Percentiles rank a stretch among this genome's conserved stretches.
Conservation (phyloP, 1,284 basidiomycete species). For the Ustilago trichophora region DNA sequence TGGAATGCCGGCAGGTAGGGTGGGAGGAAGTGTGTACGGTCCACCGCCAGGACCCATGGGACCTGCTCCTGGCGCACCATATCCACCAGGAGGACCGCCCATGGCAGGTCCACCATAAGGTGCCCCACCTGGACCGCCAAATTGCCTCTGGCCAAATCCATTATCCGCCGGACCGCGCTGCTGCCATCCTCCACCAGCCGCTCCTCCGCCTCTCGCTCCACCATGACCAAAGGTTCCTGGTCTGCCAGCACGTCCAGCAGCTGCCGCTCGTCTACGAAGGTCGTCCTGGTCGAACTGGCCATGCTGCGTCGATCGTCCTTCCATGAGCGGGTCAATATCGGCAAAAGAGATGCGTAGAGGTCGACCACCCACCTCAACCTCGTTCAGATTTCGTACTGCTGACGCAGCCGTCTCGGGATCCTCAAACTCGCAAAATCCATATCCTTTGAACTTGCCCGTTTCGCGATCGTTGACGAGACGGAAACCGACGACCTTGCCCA, state of each 20-base stretch:
- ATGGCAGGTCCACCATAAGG: constrained; percentile 17
- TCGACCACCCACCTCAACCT: constrained; percentile 80
- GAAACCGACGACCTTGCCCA: constrained; percentile 64
- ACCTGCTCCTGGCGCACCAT: constrained; percentile 16
- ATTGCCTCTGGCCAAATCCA: constrained; percentile 27
- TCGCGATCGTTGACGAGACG: constrained; percentile 85
- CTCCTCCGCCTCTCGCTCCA: constrained; percentile 23
- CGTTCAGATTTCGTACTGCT: constrained; percentile 86
- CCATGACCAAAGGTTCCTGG: constrained; percentile 46
- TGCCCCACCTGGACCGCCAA: constrained; percentile 12
- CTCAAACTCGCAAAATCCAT: constrained; percentile 95
- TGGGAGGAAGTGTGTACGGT: constrained; percentile 70
- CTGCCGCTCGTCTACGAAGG: constrained; percentile 35
- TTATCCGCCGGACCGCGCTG: constrained; percentile 25
- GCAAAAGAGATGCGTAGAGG: constrained; percentile 81
- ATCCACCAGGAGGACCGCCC: constrained; percentile 25
- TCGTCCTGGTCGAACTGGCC: constrained; percentile 55
- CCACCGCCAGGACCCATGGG: constrained; percentile 40
- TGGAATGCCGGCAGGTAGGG: constrained; percentile 80
- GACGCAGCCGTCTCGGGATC: constrained; percentile 90
- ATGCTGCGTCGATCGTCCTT: constrained; percentile 59
- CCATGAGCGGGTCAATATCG: constrained; percentile 67
- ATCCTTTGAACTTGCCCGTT: constrained; percentile 94
- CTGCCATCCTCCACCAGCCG: constrained; percentile 29
- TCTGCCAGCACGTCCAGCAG: constrained; percentile 32